These are phyloP conservation scores for Fusarium keratoplasticum DNA, from an alignment of 2,329 filamentous ascomycete species.

Conservation along the genomic window DNA sequence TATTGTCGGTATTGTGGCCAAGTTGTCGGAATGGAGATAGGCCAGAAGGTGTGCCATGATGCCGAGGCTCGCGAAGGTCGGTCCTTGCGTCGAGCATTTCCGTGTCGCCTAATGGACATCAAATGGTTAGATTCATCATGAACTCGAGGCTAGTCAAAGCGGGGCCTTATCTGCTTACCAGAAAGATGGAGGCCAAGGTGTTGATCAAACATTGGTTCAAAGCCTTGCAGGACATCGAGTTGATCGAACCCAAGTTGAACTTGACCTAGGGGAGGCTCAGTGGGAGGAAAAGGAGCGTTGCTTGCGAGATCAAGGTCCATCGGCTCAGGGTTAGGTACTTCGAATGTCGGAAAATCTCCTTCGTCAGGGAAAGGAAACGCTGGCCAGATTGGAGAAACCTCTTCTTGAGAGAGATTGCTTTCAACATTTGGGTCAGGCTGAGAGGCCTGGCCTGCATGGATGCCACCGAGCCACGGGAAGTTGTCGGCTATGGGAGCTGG, in stretches of 20 bases:
- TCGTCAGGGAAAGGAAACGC: background rate
- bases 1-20: background rate
- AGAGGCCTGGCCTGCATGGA: background rate
- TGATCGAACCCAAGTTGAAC: background rate
- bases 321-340: background rate
- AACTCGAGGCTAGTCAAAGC: background rate
- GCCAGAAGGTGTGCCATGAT: background rate
- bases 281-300: background rate
- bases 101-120: background rate
- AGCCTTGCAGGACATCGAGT: background rate
- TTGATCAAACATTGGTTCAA: background rate
- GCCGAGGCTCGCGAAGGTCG: background rate
- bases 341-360: background rate
- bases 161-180: background rate
- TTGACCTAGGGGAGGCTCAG: background rate
- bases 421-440: background rate
- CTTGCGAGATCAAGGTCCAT: background rate
- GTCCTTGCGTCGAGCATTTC: background rate
- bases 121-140: background rate
- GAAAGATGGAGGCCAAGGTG: background rate
- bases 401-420: background rate
- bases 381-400: background rate
- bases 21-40: background rate
- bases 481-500: background rate
- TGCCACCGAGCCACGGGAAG: background rate